Evolutionary conservation across 305 asterid species (phyloP).

Genomic region (Nicotiana rustica): DNA sequence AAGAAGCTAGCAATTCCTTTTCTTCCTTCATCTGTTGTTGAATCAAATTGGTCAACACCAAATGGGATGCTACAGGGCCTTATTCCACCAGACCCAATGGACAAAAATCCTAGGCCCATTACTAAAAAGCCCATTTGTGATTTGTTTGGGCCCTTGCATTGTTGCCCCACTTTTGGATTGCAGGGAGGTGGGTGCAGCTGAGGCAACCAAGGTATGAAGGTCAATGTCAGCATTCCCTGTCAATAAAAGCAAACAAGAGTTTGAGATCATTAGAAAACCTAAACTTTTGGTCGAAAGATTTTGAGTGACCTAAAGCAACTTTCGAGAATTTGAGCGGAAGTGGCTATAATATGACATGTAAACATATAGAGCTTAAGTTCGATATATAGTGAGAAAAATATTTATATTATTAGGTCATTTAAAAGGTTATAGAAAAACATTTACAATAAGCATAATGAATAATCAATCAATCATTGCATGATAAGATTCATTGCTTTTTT

Average conservation of each 20-base stretch:
- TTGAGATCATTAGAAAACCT: neutral
- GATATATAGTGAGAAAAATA: neutral
- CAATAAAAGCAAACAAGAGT: neutral
- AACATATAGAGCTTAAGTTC: no score
- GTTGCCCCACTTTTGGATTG: slow-evolving; percentile 32
- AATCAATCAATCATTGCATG: neutral
- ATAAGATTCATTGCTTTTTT: neutral
- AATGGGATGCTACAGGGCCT: slow-evolving; percentile 93
- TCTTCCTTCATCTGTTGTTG: slow-evolving; percentile 67
- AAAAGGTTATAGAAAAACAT: neutral
- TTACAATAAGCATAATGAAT: neutral
- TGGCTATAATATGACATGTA: no score
- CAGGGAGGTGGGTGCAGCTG: slow-evolving; percentile 76
- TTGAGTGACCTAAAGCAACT: neutral
- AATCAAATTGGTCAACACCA: slow-evolving; percentile 90
- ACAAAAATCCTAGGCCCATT: slow-evolving; percentile 52
- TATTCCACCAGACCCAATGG: slow-evolving; percentile 80
- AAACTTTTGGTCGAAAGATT: neutral
- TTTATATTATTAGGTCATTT: no score
- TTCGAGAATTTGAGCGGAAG: neutral
- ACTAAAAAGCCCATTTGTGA: slow-evolving; percentile 62
- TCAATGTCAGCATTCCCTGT: slow-evolving; percentile 88
- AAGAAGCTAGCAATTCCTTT: slow-evolving; percentile 78
- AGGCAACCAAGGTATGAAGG: slow-evolving; percentile 70
- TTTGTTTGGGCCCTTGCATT: slow-evolving; percentile 67